Base-by-base conservation (phyloP, 116 monocot species). In the Dioscorea cayenensis region DNA sequence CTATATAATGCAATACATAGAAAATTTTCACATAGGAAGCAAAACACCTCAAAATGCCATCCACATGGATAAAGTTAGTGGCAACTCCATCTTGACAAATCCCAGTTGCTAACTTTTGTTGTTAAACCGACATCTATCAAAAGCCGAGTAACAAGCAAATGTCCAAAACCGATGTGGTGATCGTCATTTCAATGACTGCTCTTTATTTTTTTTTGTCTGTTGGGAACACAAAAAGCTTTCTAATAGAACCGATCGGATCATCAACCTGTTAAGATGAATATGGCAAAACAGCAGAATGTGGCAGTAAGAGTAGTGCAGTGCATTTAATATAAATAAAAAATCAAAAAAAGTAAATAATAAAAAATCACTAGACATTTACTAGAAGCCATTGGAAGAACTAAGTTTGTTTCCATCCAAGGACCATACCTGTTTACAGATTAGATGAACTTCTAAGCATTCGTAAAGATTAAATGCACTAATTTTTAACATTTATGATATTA, bases 391-490 rank as follows among this genome's bases (percentile, higher is more conserved):
- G 95, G 95, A 69, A 95, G 35, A 37, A 77, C 91, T 43, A 95
- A 76, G 75, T 95, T 95, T 28, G 91, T 95, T 64, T 95, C 95
- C 91, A 91, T 85, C 91, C 89, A 95, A 36, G 86, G 91, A 67
- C 95, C 95, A 78, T 95, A 95, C 68, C 91, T 95, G 36, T 7
- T 64, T 7, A 43, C 43, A 43, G 43, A 43, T 43, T 43, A 43
- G 43, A 10, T 5, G 6, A 43, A 1, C 7, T 43, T 43, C 43
- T 43, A 6, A 19, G 5, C 5, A 18, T 55, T 55, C 19, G n/a
- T 55, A 14, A 55, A 55, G 55, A 18, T 55, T 12, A 55, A 55
- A 16, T 18, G 19, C 1, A 55, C 17, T n/a, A 52, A 52, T 52
- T 14, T 14, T 14, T 16, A 19, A 16, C 19, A 16, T 16, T 0